Evolutionary conservation across 192 early-diverging fungal genomes (phyloP).

Genomic region (Coemansia sp.): DNA sequence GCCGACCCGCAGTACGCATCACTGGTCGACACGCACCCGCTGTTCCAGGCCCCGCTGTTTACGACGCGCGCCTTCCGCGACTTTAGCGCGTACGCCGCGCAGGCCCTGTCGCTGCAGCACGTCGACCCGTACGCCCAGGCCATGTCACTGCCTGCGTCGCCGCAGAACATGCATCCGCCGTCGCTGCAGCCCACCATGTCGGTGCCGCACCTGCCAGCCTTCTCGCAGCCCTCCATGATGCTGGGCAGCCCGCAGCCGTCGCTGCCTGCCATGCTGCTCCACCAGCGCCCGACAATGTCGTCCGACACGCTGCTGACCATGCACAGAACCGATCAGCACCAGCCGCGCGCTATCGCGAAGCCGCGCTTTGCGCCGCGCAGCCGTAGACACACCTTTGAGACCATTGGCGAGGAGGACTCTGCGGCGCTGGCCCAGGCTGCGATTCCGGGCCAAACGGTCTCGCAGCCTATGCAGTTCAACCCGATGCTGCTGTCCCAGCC

Average conservation of each 20-base stretch:
- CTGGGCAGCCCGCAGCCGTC: slow-evolving; percentile 2
- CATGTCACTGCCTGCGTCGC: neutral
- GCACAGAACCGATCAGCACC: slow-evolving; percentile 1
- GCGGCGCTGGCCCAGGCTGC: slow-evolving; percentile 14
- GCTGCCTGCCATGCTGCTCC: slow-evolving; percentile 3
- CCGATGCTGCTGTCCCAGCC: slow-evolving; percentile 47
- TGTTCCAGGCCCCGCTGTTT: slow-evolving; percentile 47
- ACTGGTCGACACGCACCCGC: slow-evolving; percentile 34
- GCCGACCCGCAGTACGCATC: slow-evolving; percentile 32
- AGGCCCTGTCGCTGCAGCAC: slow-evolving; percentile 50
- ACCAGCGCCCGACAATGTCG: slow-evolving; percentile 18
- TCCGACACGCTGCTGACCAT: slow-evolving; percentile 26
- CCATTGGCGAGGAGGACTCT: slow-evolving; percentile 48
- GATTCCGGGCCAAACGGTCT: neutral
- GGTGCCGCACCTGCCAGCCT: slow-evolving; percentile 1
- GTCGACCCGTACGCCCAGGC: slow-evolving; percentile 15
- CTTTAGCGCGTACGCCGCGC: slow-evolving; percentile 40
- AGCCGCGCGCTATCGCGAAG: neutral
- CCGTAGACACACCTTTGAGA: slow-evolving; percentile 43
- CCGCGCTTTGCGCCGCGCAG: slow-evolving; percentile 12
- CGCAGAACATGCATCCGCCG: slow-evolving; percentile 3
- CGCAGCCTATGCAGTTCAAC: slow-evolving; percentile 22
- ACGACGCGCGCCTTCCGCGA: slow-evolving; percentile 50
- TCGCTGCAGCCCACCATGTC: slow-evolving; percentile 11
- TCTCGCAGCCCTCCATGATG: slow-evolving; percentile 1